Percentiles rank a stretch among this genome's conserved stretches.
Conservation (phyloP, 768 basidiomycete genomes). For the Mycena belliarum region DNA sequence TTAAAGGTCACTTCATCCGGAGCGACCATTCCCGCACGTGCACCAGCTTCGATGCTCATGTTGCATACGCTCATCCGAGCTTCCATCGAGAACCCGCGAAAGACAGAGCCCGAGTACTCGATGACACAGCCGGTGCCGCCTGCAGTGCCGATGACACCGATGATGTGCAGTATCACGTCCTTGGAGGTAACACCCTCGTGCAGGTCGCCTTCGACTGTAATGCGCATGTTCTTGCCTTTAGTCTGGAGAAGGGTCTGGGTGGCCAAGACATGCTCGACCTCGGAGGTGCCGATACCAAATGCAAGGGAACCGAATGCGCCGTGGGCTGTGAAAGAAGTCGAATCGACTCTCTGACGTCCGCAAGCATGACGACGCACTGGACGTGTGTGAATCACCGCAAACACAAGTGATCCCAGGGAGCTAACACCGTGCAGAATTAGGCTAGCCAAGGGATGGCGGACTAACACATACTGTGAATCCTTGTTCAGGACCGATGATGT, state of each 20-base stretch:
- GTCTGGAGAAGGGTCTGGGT: constrained; percentile 87
- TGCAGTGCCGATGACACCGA: constrained; percentile 90
- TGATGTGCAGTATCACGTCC: constrained; percentile 89
- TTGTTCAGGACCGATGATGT: constrained; percentile 92
- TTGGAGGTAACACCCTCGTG: constrained; percentile 84
- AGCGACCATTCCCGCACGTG: constrained; percentile 90
- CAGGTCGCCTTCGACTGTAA: constrained; percentile 82
- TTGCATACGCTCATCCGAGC: constrained; percentile 91
- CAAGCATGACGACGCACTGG: constrained; percentile 55
- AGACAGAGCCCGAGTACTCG: constrained; percentile 88
- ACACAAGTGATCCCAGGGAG: constrained; percentile 81
- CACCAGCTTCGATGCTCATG: constrained; percentile 95
- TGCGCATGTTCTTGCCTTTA: constrained; percentile 91
- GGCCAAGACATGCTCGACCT: constrained; percentile 92
- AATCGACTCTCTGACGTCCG: neutral
- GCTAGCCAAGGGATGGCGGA: neutral
- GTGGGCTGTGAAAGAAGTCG: constrained; percentile 54
- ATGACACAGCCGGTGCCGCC: constrained; percentile 91
- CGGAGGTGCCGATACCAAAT: constrained; percentile 92
- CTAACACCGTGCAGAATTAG: constrained; percentile 33
- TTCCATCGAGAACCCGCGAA: constrained; percentile 85
- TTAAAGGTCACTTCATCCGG: constrained; percentile 86
- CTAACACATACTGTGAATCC: constrained; percentile 70
- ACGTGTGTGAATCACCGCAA: constrained; percentile 93
- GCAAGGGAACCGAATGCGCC: constrained; percentile 92